phyloP scores from a whole-genome alignment of 495 filamentous ascomycete genomes.

The Chaetomium fimeti region DNA sequence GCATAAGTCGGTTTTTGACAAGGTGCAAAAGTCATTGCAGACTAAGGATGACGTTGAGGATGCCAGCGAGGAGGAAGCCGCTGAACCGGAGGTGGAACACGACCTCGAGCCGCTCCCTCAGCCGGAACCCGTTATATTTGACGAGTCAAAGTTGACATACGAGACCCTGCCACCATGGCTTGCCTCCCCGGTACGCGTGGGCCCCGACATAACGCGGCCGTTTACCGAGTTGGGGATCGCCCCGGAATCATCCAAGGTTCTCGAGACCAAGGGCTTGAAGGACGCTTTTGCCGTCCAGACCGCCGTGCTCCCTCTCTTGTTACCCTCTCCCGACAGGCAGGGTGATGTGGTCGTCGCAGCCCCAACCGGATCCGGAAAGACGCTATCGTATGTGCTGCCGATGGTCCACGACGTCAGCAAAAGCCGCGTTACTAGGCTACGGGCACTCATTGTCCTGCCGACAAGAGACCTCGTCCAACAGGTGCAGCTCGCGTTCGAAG shows the following conservation, averaged over 20 bases:
- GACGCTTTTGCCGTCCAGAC: conserved; percentile 85
- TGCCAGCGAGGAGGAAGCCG: conserved; percentile 28
- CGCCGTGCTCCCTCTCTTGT: conserved; percentile 71
- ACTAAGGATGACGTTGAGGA: conserved; percentile 28
- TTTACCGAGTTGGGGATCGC: conserved; percentile 61
- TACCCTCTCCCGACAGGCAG: conserved; percentile 53
- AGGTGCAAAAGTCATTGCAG: conserved; percentile 49
- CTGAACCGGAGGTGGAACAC: conserved; percentile 52
- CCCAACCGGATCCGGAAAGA: conserved; percentile 91
- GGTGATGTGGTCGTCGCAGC: conserved; percentile 87
- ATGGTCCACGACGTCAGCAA: conserved; percentile 70
- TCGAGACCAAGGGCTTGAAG: conserved; percentile 64
- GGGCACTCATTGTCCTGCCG: conserved; percentile 80
- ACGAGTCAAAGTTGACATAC: conserved; percentile 50
- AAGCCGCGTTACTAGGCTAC: conserved; percentile 58
- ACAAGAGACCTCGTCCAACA: conserved; percentile 88
- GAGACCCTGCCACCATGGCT: conserved; percentile 71
- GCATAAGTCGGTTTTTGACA: conserved; percentile 49
- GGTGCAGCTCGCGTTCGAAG: conserved; percentile 67
- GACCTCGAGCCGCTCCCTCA: conserved; percentile 76
- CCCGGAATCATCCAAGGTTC: conserved; percentile 44
- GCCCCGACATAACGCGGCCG: conserved; percentile 53
- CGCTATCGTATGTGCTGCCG: conserved; percentile 84
- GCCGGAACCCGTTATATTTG: conserved; percentile 59
- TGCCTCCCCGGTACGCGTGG: conserved; percentile 64